Evolutionary conservation across 495 filamentous ascomycete species (phyloP).

Genomic region (Aspergillus funiculosus): DNA sequence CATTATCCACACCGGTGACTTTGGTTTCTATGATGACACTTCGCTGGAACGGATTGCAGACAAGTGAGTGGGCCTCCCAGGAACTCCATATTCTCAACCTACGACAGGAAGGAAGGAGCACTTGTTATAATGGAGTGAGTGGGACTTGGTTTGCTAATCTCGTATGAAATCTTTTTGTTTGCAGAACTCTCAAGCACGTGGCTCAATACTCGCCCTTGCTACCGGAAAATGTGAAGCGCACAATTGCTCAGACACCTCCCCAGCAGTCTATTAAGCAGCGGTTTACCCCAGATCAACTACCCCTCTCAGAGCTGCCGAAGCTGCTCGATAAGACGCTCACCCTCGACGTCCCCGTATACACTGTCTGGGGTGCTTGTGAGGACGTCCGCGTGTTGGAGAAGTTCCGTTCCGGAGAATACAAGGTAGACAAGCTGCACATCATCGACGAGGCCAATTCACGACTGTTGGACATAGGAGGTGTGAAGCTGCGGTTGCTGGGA

Average conservation of each 20-base stretch:
- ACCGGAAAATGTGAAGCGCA: slow-evolving; percentile 77
- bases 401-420: slow-evolving; percentile 97
- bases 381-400: slow-evolving; percentile 97
- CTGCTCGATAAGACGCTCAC: slow-evolving; percentile 84
- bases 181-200: slow-evolving; percentile 93
- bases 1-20: slow-evolving; percentile 98
- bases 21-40: slow-evolving; percentile 96
- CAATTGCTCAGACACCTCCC: slow-evolving; percentile 62
- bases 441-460: slow-evolving; percentile 97
- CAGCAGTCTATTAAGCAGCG: slow-evolving; percentile 71
- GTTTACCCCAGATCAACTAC: slow-evolving; percentile 73
- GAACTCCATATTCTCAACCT: background rate
- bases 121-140: too few species aligned
- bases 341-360: slow-evolving; percentile 94
- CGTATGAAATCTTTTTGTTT: slow-evolving; percentile 6
- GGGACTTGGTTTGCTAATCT: slow-evolving; percentile 12
- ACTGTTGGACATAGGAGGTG: slow-evolving; percentile 86
- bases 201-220: slow-evolving; percentile 97
- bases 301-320: slow-evolving; percentile 87
- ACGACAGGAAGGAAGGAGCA: background rate
- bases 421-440: slow-evolving; percentile 93
- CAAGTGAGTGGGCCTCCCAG: slow-evolving; percentile 62
- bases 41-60: slow-evolving; percentile 97
- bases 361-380: slow-evolving; percentile 98
- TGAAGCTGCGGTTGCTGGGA: slow-evolving; percentile 91